Evolutionary conservation across 306 rosid species (phyloP), one percentile per base, ranked within the genome.

Genomic region (Castanea sativa): DNA sequence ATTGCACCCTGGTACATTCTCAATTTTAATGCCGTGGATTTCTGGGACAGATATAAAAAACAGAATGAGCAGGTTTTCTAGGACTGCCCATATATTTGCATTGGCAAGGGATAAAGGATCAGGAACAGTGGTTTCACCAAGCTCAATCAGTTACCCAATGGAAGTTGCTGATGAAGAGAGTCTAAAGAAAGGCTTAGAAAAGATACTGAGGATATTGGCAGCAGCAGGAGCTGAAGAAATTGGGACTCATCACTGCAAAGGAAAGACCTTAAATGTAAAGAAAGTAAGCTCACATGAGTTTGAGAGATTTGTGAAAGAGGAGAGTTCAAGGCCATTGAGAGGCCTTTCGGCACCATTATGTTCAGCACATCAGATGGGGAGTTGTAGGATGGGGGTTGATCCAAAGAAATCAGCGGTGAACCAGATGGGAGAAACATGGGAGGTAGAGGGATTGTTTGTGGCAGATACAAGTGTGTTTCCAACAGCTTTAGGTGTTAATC

Each of bases 191-290:
- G 98, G 98, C 16, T 57, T 93, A 16, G 94, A 90, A 11, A 93
- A 83, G 76, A 86, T 85, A 14, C 80, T 93, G 74, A 90, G 90
- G 76, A 91, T 93, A 76, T 81, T 93, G 61, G 95, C 93, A 9
- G 92, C 95, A 3, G 97, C 98, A 1, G 95, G 98, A 33, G 98
- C 98, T 20, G 92, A 91, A 86, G 97, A 93, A 83, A 91, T 93
- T 1, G 98, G 98, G 23, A 93, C 97, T 0, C 97, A 91, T 80
- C 88, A 93, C 59, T 55, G 55, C 35, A 77, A 74, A 27, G 97
- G 97, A 64, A 86, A 79, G 69, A 89, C 78, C 76, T 74, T 91
- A 55, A 88, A 88, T 7, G 91, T 91, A 5, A 93, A 90, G 73
- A 53, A 82, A 6, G 90, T 61, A 19, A 87, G 89, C 68, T 86